Conservation (phyloP, 2,329 filamentous ascomycete genomes). For the Microascus cirrosus region DNA sequence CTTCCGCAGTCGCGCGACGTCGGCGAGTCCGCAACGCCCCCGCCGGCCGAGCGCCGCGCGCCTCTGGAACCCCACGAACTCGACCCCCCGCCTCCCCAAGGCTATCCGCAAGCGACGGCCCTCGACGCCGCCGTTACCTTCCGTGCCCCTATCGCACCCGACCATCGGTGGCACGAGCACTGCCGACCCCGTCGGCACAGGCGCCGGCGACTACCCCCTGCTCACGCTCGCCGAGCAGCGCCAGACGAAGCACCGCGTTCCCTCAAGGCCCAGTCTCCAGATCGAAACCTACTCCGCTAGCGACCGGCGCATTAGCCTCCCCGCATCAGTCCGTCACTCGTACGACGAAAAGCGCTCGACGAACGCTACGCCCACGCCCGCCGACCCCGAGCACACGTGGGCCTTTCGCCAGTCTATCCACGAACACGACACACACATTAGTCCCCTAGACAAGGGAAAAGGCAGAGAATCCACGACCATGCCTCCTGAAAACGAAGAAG, state of each 20-base stretch:
- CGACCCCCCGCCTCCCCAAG: constrained; percentile 33
- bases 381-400: constrained; percentile 2
- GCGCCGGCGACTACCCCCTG: constrained; percentile 37
- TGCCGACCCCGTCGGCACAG: constrained; percentile 23
- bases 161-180: constrained; percentile 23
- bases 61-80: constrained; percentile 52
- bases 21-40: constrained; percentile 17
- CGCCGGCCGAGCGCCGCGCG: constrained; percentile 34
- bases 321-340: constrained; percentile 40
- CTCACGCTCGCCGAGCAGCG: constrained; percentile 38
- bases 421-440: constrained; percentile 5
- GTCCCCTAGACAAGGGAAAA: constrained; percentile 36
- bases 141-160: constrained; percentile 37
- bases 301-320: constrained; percentile 40
- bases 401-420: neutral
- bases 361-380: constrained; percentile 16
- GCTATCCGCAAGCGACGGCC: constrained; percentile 29
- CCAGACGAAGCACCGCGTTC: constrained; percentile 29
- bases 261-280: constrained; percentile 36
- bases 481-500: constrained; percentile 19
- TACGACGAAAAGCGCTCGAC: constrained; percentile 36
- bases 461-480: constrained; percentile 28
- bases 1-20: constrained; percentile 30
- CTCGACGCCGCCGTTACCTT: constrained; percentile 41
- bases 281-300: constrained; percentile 33